Base-by-base conservation (phyloP, 768 basidiomycete species). In the Termitomyces sp. region DNA sequence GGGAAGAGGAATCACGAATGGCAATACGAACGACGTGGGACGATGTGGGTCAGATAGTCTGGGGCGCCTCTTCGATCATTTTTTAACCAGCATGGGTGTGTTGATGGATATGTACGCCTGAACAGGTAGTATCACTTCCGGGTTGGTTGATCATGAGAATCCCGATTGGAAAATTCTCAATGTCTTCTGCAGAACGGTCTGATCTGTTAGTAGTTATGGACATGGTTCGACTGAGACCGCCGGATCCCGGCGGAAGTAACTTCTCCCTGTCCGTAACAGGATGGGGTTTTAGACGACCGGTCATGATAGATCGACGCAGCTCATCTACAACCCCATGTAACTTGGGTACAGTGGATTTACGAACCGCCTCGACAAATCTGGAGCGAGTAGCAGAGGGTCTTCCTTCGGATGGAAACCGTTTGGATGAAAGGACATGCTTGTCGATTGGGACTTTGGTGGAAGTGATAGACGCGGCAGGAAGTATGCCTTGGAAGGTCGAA, bases 401-500 rank as follows among this genome's bases (percentile, higher is more conserved):
- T 53, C 30, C 59, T 33, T n/a, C 33, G 32, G 20, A 59, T 64
- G 36, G 54, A 43, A n/a, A 45, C 4, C 35, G 51, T 42, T 18
- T 60, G 18, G 26, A 8, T 13, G 58, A 59, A 33, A 59, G 30
- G 2, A 52, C 36, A 14, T 56, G 26, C 24, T 45, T 55, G 18
- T 65, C 59, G 18, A 58, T 55, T 6, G 72, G 69, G 30, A 70
- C 60, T 1, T 70, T 68, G 7, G 78, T 70, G 0, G 77, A 66
- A 3, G 80, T 72, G 57, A 84, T 81, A n/a, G 75, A 69, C 8
- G 70, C 63, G 5, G 76, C 54, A 1, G 82, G 78, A 10, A 83
- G 69, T 20, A 83, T 75, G 42, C 82, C 78, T 40, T 70, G 69
- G 61, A 83, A 83, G 5, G 79, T 77, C 47, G 69, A 65, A 40